Conservation (phyloP, 2,329 filamentous ascomycete species). For the Fusarium coicis region DNA sequence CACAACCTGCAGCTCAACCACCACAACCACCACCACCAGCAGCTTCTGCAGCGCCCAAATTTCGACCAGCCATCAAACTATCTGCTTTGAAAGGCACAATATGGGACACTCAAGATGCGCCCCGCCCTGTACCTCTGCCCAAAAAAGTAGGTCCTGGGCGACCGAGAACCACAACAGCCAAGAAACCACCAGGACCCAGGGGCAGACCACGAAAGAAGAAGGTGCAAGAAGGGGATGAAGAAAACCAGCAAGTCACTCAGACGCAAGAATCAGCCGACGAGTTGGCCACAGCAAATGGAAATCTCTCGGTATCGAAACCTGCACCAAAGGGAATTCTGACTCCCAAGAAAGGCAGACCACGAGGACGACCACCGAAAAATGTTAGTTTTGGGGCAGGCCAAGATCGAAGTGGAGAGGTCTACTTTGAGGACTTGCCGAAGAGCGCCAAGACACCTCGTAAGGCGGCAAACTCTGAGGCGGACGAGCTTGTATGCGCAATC, state of each 20-base stretch:
- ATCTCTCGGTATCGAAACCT: constrained; percentile 31
- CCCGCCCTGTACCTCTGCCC: constrained; percentile 20
- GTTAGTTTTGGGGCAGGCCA: constrained; percentile 60
- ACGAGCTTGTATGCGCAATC: constrained; percentile 67
- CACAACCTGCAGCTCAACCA: constrained; percentile 12
- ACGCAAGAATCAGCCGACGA: constrained; percentile 27
- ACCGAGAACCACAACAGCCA: constrained; percentile 32
- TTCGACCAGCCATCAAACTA: constrained; percentile 52
- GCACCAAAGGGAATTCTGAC: constrained; percentile 67
- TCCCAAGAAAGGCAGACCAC: constrained; percentile 59
- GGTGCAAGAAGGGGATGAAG: constrained; percentile 13
- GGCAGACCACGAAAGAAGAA: constrained; percentile 41
- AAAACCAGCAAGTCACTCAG: constrained; percentile 2
- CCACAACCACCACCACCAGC: constrained; percentile 15
- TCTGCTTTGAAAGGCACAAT: constrained; percentile 51
- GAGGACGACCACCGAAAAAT: constrained; percentile 59
- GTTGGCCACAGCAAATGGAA: constrained; percentile 18
- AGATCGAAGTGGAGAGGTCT: constrained; percentile 56
- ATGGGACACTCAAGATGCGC: constrained; percentile 50
- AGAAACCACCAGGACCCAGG: constrained; percentile 36
- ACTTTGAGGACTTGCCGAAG: constrained; percentile 63
- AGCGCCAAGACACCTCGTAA: constrained; percentile 47
- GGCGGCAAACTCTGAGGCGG: constrained; percentile 50
- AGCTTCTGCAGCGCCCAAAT: constrained; percentile 24
- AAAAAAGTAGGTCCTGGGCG: constrained; percentile 40